Base-by-base conservation (phyloP, 2,329 filamentous ascomycete genomes). In the Elsinoe perseae region DNA sequence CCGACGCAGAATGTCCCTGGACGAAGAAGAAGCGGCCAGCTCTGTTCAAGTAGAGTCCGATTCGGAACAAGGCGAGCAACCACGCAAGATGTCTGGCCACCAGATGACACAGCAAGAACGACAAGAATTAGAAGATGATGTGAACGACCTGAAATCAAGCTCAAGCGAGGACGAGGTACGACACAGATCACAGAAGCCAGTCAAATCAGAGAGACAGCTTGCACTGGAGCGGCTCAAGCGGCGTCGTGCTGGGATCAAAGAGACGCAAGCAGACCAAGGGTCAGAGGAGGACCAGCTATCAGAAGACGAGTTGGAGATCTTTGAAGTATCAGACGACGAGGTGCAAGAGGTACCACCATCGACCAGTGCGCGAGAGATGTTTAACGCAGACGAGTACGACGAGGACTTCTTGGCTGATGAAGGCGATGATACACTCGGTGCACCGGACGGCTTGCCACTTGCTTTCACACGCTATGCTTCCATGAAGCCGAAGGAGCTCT, bases 401-500 rank as follows among this genome's bases (percentile, higher is more conserved):
- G 78, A 81, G 2, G 80, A 81, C 58, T 89, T 89, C 59, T 77
- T 91, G 18, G 74, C 78, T 1, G 74, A 70, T n/a, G 72, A 85
- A 44, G 81, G 85, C 21, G 83, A 82, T 4, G 75, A 76, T 42
- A 71, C 69, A 0, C 72, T 78, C 4, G 79, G 76, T 6, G 67
- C 70, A 27, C 82, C 82, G 1, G 80, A 80, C 0, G 81, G 79
- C 1, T 71, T 76, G 8, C 87, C 87, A 0, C 73, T 91, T 1
- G 74, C 86, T 62, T 89, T 89, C 67, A 87, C 83, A 0, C 71
- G 77, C 2, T 78, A 85, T 57, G 78, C 81, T 0, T 82, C 83
- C 60, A 83, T 84, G 62, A 85, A 85, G 52, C 73, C 84, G 0
- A 84, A 83, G 61, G 83, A 88, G 36, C 81, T 90, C 50, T 92